These are phyloP conservation scores for Bipolaris sorokiniana DNA, from an alignment of 2,329 filamentous ascomycete genomes.

Conservation along the genomic window DNA sequence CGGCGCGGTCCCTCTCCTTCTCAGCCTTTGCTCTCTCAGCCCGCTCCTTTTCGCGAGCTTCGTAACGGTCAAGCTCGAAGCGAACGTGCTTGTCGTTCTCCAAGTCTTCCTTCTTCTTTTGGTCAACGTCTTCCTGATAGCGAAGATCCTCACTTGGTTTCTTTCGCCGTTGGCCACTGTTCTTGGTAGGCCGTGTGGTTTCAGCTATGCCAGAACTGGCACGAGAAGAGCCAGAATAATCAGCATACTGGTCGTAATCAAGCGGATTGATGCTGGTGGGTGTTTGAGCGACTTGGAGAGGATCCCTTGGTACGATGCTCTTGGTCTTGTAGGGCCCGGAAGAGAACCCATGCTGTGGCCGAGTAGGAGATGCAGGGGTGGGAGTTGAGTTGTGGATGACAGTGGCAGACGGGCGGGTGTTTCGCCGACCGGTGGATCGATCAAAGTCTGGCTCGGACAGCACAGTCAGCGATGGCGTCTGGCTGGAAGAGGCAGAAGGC, in stretches of 20 bases:
- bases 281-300: conserved; percentile 17
- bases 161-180: conserved; percentile 28
- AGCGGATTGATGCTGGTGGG: conserved; percentile 21
- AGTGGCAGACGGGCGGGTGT: conserved; percentile 29
- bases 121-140: conserved; percentile 35
- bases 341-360: conserved; percentile 17
- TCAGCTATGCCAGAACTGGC: conserved; percentile 31
- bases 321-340: conserved; percentile 30
- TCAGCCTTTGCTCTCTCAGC: conserved; percentile 29
- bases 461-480: conserved; percentile 37
- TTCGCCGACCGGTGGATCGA: conserved; percentile 29
- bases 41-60: conserved; percentile 29
- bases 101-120: conserved; percentile 19
- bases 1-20: conserved; percentile 26
- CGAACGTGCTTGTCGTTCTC: conserved; percentile 36
- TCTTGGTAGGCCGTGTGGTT: conserved; percentile 29
- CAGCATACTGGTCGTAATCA: conserved; percentile 32
- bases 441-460: conserved; percentile 42
- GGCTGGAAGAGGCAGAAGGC: conserved; percentile 40
- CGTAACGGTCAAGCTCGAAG: conserved; percentile 34
- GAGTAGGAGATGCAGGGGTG: conserved; percentile 28
- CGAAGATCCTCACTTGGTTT: conserved; percentile 27
- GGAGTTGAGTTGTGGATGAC: conserved; percentile 37
- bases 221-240: conserved; percentile 28
- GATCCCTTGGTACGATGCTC: conserved; percentile 24